phyloP scores from a whole-genome alignment of 305 asterid genomes.

The Caryopteris hybrid region DNA sequence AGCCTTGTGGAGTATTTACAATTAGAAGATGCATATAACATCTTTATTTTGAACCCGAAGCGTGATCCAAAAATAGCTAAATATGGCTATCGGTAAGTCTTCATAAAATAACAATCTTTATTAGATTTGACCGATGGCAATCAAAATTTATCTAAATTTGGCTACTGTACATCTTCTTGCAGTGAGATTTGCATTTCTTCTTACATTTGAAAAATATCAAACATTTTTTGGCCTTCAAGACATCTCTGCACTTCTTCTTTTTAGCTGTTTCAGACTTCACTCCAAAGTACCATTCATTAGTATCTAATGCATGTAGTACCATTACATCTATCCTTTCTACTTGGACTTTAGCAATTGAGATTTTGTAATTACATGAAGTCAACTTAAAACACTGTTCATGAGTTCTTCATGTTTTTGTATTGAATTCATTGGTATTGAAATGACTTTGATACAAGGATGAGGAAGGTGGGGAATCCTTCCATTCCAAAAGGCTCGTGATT shows the following conservation, averaged over 20 bases:
- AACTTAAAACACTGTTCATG: background rate
- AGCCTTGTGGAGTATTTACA: conserved; percentile 94
- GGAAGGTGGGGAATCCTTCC: too few relatives aligned
- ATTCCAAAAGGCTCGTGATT: background rate
- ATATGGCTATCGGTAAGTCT: conserved; percentile 87
- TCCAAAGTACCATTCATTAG: background rate
- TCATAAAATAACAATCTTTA: conserved; percentile 16
- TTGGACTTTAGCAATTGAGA: background rate
- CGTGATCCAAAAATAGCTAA: conserved; percentile 58
- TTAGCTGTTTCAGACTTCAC: background rate
- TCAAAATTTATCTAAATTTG: background rate
- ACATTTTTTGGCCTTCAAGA: background rate
- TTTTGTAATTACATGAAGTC: background rate
- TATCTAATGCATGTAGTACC: background rate
- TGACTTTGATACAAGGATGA: too few relatives aligned
- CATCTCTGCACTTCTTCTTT: background rate
- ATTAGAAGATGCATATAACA: conserved; percentile 77
- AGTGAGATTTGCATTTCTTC: conserved; percentile 8
- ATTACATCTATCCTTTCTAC: background rate
- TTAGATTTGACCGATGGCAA: background rate
- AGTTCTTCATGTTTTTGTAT: too few relatives aligned
- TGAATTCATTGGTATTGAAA: too few relatives aligned
- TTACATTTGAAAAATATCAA: background rate
- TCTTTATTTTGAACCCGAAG: conserved; percentile 88
- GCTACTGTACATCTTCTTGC: conserved; percentile 19